Evolutionary conservation across 164 flowering plant genomes (phyloP).

Genomic region (Liquidambar formosana): DNA sequence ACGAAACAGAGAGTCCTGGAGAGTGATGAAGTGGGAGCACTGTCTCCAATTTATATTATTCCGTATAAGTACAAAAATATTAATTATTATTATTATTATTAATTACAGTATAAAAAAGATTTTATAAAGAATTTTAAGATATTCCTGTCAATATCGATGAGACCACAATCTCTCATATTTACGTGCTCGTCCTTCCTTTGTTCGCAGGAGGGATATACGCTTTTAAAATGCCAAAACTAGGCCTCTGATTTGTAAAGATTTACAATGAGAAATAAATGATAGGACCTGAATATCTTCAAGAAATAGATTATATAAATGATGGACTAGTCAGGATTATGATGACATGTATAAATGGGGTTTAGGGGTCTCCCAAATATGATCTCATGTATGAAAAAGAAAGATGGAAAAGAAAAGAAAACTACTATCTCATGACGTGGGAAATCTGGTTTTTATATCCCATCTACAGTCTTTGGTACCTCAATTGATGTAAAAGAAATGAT

Average conservation of each 20-base stretch:
- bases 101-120: constrained; percentile 6
- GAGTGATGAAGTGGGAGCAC: background rate
- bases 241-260: background rate
- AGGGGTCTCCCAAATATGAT: too few species aligned
- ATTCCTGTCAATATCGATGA: constrained; percentile 44
- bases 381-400: too few species aligned
- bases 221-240: background rate
- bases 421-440: too few species aligned
- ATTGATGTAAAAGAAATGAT: too few species aligned
- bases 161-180: constrained; percentile 30
- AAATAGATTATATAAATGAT: too few species aligned
- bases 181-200: constrained; percentile 19
- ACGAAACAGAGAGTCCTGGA: background rate
- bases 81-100: background rate
- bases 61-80: background rate
- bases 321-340: too few species aligned
- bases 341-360: too few species aligned
- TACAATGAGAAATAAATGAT: too few species aligned
- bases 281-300: too few species aligned
- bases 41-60: constrained; percentile 7
- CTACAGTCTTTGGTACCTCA: too few species aligned
- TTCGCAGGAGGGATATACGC: constrained; percentile 10
- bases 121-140: constrained; percentile 24
- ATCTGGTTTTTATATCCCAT: too few species aligned
- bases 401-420: too few species aligned